Conservation (phyloP, 148 eudicot species). For the Heliosperma pusillum region DNA sequence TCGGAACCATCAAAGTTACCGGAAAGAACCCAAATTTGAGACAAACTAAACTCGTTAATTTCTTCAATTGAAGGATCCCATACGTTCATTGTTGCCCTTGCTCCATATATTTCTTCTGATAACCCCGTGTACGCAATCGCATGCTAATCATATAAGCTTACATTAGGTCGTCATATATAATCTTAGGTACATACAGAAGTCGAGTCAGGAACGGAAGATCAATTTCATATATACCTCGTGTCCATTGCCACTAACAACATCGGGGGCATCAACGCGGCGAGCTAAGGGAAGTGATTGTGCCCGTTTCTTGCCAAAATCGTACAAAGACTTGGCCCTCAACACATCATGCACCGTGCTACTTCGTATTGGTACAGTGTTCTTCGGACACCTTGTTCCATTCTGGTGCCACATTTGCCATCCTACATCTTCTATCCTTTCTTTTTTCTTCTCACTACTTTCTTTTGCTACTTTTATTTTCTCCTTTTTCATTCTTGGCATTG, state of each 20-base stretch:
- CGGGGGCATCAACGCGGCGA: constrained; percentile 59
- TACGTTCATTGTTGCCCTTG: constrained; percentile 89
- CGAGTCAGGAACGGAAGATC: too few relatives aligned
- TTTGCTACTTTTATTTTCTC: constrained; percentile 20
- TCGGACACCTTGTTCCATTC: constrained; percentile 67
- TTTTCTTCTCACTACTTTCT: constrained; percentile 22
- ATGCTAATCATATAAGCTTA: too few relatives aligned
- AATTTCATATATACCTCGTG: too few relatives aligned
- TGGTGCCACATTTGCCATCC: constrained; percentile 89
- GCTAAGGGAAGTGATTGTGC: constrained; percentile 27
- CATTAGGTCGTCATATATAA: too few relatives aligned
- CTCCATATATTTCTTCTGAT: constrained; percentile 74
- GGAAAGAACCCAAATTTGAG: constrained; percentile 96
- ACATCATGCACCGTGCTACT: constrained; percentile 74
- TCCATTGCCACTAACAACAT: constrained; percentile 84
- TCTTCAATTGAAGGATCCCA: constrained; percentile 83
- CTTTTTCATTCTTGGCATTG: constrained; percentile 48
- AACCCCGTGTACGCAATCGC: constrained; percentile 89
- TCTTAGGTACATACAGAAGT: too few relatives aligned
- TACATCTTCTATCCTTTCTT: constrained; percentile 16
- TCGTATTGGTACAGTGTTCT: constrained; percentile 81
- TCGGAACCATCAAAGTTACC: constrained; percentile 95
- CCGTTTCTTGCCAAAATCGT: constrained; percentile 75
- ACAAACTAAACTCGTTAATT: constrained; percentile 86
- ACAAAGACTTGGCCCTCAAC: constrained; percentile 82